Evolutionary conservation across 1,284 basidiomycete species (phyloP).

Genomic region (Cryptococcus sp.): DNA sequence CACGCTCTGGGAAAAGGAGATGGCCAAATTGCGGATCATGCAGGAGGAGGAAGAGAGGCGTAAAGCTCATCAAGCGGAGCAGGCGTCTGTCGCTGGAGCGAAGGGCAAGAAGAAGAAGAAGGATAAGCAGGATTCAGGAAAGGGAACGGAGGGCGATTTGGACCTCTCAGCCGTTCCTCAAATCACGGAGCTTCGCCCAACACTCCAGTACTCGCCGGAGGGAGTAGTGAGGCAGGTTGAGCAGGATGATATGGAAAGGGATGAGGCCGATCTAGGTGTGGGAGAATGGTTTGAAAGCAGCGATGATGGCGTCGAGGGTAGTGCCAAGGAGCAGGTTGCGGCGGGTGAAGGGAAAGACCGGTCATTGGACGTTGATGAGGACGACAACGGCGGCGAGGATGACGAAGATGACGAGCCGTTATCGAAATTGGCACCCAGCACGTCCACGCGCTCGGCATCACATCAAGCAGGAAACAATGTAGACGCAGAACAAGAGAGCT

Average conservation of each 20-base stretch:
- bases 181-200: slow-evolving; percentile 13
- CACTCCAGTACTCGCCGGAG: slow-evolving; percentile 16
- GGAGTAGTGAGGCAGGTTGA: not conserved
- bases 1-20: slow-evolving; percentile 50
- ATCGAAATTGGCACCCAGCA: slow-evolving; percentile 7
- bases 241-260: not conserved
- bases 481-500: not conserved
- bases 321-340: not conserved
- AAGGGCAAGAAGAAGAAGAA: slow-evolving; percentile 20
- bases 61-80: not conserved
- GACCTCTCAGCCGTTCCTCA: slow-evolving; percentile 18
- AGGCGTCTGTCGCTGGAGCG: slow-evolving; percentile 7
- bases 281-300: slow-evolving; percentile 1
- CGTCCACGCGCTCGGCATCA: not conserved
- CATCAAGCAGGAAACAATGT: not conserved
- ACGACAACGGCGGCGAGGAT: not conserved
- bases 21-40: slow-evolving; percentile 43
- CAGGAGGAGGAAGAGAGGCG: slow-evolving; percentile 32
- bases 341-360: not conserved
- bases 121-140: slow-evolving; percentile 12
- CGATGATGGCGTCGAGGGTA: not conserved
- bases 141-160: slow-evolving; percentile 12
- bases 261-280: not conserved
- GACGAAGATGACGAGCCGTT: slow-evolving; percentile 12
- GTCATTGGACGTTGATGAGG: not conserved